These are phyloP conservation scores for Sclerotinia glacialis DNA, from an alignment of 2,329 filamentous ascomycete species.

Conservation along the genomic window DNA sequence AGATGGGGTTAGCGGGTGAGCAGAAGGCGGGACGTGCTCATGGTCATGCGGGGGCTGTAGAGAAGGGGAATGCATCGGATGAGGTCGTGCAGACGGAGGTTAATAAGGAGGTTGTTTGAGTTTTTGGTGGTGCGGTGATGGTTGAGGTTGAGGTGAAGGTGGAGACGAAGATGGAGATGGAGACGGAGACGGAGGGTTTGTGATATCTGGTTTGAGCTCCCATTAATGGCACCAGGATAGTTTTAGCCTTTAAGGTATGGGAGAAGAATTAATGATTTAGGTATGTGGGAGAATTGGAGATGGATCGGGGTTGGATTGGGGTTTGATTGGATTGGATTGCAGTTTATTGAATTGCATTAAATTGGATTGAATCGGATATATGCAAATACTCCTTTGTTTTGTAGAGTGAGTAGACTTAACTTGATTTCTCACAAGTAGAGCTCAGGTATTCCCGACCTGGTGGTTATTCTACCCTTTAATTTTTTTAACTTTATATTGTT, in stretches of 20 bases:
- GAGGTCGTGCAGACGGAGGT: background rate
- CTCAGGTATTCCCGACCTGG: no score
- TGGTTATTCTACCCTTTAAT: no score
- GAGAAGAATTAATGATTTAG: background rate
- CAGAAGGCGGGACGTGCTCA: slow-evolving; percentile 20
- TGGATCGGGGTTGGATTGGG: background rate
- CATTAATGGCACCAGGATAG: background rate
- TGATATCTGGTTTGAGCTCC: slow-evolving; percentile 2
- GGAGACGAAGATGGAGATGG: no score
- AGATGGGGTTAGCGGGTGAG: slow-evolving; percentile 29
- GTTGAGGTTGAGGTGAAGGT: no score
- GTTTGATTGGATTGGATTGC: background rate
- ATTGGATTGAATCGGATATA: no score
- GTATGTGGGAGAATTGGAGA: no score
- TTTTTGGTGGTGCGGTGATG: background rate
- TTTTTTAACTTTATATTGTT: no score
- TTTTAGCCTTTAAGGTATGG: background rate
- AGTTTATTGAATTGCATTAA: no score
- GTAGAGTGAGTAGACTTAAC: no score
- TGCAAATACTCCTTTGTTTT: no score
- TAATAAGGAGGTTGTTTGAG: slow-evolving; percentile 24
- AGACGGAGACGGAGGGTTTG: no score
- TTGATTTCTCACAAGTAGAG: no score
- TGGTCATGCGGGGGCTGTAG: slow-evolving; percentile 16
- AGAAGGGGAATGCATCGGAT: slow-evolving; percentile 17